These are phyloP conservation scores for Psilocybe azurescens DNA, from an alignment of 768 basidiomycete genomes.

Conservation along the genomic window DNA sequence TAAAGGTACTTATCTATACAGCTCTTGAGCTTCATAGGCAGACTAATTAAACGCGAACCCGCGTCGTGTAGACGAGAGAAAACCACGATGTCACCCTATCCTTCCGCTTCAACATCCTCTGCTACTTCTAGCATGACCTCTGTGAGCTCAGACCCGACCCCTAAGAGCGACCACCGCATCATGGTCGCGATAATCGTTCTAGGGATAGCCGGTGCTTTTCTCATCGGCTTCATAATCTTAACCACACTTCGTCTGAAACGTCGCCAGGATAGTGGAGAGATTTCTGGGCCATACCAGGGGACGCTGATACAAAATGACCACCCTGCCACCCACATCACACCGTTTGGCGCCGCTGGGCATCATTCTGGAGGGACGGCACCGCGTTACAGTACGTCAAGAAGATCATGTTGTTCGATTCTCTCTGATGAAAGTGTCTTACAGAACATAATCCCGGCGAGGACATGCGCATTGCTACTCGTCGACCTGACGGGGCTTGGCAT, in stretches of 20 bases:
- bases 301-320: slow-evolving; percentile 37
- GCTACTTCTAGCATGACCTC: slow-evolving; percentile 11
- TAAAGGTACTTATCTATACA: background rate
- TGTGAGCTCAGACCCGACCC: slow-evolving; percentile 10
- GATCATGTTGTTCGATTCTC: background rate
- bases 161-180: slow-evolving; percentile 33
- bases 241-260: slow-evolving; percentile 39
- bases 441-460: slow-evolving; percentile 57
- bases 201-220: slow-evolving; percentile 31
- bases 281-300: slow-evolving; percentile 33
- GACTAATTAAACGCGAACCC: background rate
- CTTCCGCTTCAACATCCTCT: slow-evolving; percentile 17
- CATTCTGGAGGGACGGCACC: slow-evolving; percentile 32
- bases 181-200: slow-evolving; percentile 36
- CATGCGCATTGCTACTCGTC: slow-evolving; percentile 62
- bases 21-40: background rate
- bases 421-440: slow-evolving; percentile 22
- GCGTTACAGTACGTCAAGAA: slow-evolving; percentile 40
- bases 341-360: slow-evolving; percentile 41
- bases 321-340: slow-evolving; percentile 45
- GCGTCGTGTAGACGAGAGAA: background rate
- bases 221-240: slow-evolving; percentile 35
- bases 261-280: slow-evolving; percentile 24
- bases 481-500: slow-evolving; percentile 61
- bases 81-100: slow-evolving; percentile 13